Conservation (phyloP, 371 early-diverging fungal genomes). For the Mucor indicus region DNA sequence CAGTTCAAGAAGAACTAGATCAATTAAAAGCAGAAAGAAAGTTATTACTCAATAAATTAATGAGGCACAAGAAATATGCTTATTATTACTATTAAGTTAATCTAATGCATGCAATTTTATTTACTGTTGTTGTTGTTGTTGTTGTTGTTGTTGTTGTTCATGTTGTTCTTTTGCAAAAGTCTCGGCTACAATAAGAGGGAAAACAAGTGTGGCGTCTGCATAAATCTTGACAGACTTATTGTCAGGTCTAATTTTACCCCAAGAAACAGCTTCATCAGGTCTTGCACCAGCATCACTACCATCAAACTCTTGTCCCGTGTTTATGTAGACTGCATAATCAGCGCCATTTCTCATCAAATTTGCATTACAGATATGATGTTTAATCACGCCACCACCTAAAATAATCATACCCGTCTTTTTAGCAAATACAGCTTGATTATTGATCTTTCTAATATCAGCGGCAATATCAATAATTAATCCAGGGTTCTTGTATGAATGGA, state of each 20-base stretch:
- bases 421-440: constrained; percentile 92
- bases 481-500: constrained; percentile 94
- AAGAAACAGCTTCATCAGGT: constrained; percentile 98
- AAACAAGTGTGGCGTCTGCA: constrained; percentile 96
- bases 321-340: constrained; percentile 97
- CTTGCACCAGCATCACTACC: constrained; percentile 99
- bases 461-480: constrained; percentile 95
- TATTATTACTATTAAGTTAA: no score
- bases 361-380: constrained; percentile 99
- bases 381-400: constrained; percentile 98
- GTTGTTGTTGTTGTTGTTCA: neutral
- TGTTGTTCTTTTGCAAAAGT: constrained; percentile 78
- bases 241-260: constrained; percentile 97
- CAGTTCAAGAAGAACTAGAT: neutral
- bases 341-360: constrained; percentile 99
- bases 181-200: constrained; percentile 93
- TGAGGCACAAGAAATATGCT: neutral
- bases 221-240: constrained; percentile 91
- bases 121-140: neutral
- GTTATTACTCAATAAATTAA: neutral
- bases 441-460: constrained; percentile 93
- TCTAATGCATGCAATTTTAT: neutral
- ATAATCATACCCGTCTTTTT: constrained; percentile 97
- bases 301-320: constrained; percentile 99
- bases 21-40: neutral